A percentile compares a stretch with the other conserved stretches of the same genome.
These are phyloP conservation scores for Dillenia turbinata DNA, from an alignment of 164 flowering plant genomes.

Conservation along the genomic window DNA sequence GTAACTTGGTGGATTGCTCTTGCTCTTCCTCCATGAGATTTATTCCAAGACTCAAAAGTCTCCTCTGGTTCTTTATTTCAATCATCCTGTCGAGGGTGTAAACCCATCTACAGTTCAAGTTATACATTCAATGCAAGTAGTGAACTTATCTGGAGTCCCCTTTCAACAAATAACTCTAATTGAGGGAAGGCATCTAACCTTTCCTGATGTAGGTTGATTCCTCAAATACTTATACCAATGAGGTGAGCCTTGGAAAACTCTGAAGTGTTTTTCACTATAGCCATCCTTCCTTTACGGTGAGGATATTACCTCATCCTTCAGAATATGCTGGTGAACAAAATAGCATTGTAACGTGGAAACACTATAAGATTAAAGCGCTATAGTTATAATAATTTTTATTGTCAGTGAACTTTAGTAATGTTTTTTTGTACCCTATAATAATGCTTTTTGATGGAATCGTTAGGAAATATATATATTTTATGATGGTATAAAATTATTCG, in stretches of 20 bases:
- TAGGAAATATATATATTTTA: too few species aligned
- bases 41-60: slow-evolving; percentile 27
- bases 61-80: slow-evolving; percentile 74
- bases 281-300: slow-evolving; percentile 43
- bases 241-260: slow-evolving; percentile 52
- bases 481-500: too few species aligned
- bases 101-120: slow-evolving; percentile 45
- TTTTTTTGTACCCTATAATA: too few species aligned
- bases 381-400: too few species aligned
- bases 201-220: slow-evolving; percentile 26
- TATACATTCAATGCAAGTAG: slow-evolving; percentile 24
- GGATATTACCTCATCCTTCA: slow-evolving; percentile 21
- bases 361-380: too few species aligned
- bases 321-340: slow-evolving; percentile 11
- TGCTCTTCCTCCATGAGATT: slow-evolving; percentile 21
- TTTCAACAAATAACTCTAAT: slow-evolving; percentile 44
- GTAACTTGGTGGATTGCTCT: slow-evolving; percentile 14
- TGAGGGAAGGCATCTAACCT: slow-evolving; percentile 56
- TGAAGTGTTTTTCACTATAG: slow-evolving; percentile 41
- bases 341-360: slow-evolving; percentile 39
- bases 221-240: slow-evolving; percentile 33
- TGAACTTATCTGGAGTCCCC: slow-evolving; percentile 67
- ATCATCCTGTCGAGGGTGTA: slow-evolving; percentile 65
- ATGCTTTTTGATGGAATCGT: too few species aligned
- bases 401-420: too few species aligned